These are phyloP conservation scores for Hyaloperonospora arabidopsidis DNA, from an alignment of 352 stramenopile species.

Conservation along the genomic window DNA sequence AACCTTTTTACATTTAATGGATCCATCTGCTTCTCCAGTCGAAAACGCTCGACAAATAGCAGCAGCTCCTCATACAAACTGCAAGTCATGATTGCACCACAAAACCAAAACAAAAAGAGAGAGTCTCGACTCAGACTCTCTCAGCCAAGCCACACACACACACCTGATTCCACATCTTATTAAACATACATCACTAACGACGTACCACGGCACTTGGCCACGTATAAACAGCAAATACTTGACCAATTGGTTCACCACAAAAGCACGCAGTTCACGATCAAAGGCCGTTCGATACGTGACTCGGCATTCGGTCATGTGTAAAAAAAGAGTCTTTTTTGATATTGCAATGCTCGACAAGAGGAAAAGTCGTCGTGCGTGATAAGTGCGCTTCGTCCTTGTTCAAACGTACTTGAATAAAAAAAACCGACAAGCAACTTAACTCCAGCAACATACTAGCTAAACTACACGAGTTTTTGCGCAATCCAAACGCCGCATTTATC, in stretches of 20 bases:
- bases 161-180: background rate
- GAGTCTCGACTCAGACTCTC: no score
- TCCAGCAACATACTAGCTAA: no score
- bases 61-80: conserved; percentile 54
- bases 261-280: conserved; percentile 34
- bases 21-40: conserved; percentile 9
- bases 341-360: background rate
- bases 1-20: conserved; percentile 8
- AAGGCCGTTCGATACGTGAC: conserved; percentile 41
- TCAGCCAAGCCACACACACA: background rate
- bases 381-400: no score
- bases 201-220: conserved; percentile 59
- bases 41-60: conserved; percentile 18
- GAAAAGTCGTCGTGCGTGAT: background rate
- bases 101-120: no score
- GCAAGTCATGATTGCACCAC: conserved; percentile 2
- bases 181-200: background rate
- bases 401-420: no score
- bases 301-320: conserved; percentile 4
- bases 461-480: no score
- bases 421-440: no score
- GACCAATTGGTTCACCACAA: conserved; percentile 31
- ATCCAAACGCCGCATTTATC: no score
- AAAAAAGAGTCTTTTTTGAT: background rate
- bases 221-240: conserved; percentile 62